Base-by-base conservation (phyloP, 345 rosid genomes). In the Moringa oleifera region DNA sequence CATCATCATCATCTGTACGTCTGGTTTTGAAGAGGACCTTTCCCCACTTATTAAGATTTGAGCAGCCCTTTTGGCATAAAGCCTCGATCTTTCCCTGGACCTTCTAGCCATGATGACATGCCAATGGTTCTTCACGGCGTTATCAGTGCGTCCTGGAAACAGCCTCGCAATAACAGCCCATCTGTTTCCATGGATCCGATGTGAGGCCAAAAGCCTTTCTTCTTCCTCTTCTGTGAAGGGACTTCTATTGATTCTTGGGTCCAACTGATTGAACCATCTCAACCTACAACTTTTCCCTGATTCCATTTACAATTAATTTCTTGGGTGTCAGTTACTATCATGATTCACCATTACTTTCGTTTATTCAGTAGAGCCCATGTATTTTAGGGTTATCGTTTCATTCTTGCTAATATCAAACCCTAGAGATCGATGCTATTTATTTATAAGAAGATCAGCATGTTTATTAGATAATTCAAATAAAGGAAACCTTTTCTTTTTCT, bases 41-140 rank as follows among this genome's bases (percentile, higher is more conserved):
- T 24, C 7, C 10, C 6, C 54, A 37, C 63, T 25, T 0, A 59
- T 24, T 21, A 73, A 33, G 0, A 67, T 58, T 45, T 65, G 79
- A 60, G 72, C 37, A 25, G 71, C 70, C 21, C 68, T 68, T 68
- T 64, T 78, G 0, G 76, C 79, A 13, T 56, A 69, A 55, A 76
- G 77, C 33, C 79, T 73, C 1, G 81, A 79, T 19, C 82, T 68
- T 66, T 82, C 82, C 45, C 87, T 75, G 68, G 74, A 75, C 59
- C 88, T 77, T 62, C 97, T 77, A 9, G 97, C 98, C 97, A 90
- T 93, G 53, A 93, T 83, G 31, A 93, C 96, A 45, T 93, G 98
- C 96, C 95, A 93, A 37, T 93, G 98, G 72, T 93, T 93, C 90
- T 93, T 93, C 41, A 93, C 97, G 0, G 97, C 96, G 79, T 93